Conservation (phyloP, 768 basidiomycete species). For the Astraeus odoratus region DNA sequence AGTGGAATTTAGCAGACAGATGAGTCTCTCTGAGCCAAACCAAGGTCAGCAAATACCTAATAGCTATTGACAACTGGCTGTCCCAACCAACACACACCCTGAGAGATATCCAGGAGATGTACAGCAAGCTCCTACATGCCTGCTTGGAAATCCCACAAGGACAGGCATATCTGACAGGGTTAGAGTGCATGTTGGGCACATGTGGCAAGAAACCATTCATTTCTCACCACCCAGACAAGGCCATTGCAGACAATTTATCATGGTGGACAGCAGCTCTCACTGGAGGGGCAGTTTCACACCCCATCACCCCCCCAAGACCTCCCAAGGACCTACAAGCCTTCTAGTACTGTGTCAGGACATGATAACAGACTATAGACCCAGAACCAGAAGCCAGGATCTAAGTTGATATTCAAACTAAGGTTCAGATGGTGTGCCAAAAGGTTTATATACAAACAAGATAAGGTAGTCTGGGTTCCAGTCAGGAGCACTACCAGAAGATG, state of each 20-base stretch:
- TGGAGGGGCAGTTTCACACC: background rate
- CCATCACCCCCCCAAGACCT: background rate
- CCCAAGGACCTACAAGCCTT: conserved; percentile 9
- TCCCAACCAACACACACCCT: conserved; percentile 19
- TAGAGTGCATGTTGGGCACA: conserved; percentile 31
- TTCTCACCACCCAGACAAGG: conserved; percentile 7
- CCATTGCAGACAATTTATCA: background rate
- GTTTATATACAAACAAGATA: too few species aligned
- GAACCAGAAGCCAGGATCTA: too few species aligned
- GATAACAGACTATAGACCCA: too few species aligned
- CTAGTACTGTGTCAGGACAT: too few species aligned
- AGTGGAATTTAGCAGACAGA: conserved; percentile 21
- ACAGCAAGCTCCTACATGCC: conserved; percentile 39
- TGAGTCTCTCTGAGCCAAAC: conserved; percentile 17
- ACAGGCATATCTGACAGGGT: conserved; percentile 33
- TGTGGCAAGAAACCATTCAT: conserved; percentile 25
- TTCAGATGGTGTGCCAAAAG: too few species aligned
- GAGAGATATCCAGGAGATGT: conserved; percentile 28
- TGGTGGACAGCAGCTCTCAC: background rate
- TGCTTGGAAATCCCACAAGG: conserved; percentile 25
- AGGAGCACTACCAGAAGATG: too few species aligned
- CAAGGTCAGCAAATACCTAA: conserved; percentile 25
- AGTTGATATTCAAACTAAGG: too few species aligned
- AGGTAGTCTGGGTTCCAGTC: too few species aligned
- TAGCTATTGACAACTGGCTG: conserved; percentile 24